These are phyloP conservation scores for Gossypium rotundifolium DNA, from an alignment of 345 rosid species.

Conservation along the genomic window DNA sequence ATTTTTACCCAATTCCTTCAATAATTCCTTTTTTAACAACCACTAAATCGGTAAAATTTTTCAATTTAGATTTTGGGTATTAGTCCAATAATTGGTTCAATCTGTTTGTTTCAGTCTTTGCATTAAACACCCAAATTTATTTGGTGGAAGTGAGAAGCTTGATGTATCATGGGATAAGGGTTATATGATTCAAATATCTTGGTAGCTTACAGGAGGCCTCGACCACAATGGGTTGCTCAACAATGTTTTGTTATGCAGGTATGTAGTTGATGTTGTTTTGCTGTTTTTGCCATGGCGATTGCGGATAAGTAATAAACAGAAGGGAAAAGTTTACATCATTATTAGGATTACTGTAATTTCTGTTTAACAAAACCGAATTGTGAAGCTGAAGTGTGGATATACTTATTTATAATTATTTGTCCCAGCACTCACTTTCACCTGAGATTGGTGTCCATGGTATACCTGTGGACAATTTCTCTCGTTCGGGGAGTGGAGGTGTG, in stretches of 20 bases:
- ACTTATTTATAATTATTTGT: constrained; percentile 12
- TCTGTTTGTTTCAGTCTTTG: constrained; percentile 59
- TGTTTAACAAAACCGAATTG: background rate
- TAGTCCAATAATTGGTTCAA: constrained; percentile 9
- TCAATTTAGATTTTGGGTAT: background rate
- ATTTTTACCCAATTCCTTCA: too few relatives aligned
- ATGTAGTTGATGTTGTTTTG: background rate
- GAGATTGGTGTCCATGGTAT: constrained; percentile 88
- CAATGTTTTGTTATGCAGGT: constrained; percentile 85
- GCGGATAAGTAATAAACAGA: background rate
- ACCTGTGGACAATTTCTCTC: constrained; percentile 77
- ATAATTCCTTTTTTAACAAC: too few relatives aligned
- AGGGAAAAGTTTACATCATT: background rate
- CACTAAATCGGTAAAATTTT: too few relatives aligned
- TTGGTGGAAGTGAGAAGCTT: constrained; percentile 98
- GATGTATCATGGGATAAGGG: constrained; percentile 90
- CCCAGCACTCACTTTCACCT: constrained; percentile 86
- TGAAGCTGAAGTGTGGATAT: background rate
- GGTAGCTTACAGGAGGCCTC: constrained; percentile 81
- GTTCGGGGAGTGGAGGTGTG: constrained; percentile 83
- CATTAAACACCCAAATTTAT: constrained; percentile 87
- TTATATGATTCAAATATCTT: constrained; percentile 79
- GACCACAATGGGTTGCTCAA: constrained; percentile 90
- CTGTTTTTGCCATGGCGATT: background rate
- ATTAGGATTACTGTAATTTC: background rate